Base-by-base conservation (phyloP, 345 rosid genomes). In the Salix viminalis region DNA sequence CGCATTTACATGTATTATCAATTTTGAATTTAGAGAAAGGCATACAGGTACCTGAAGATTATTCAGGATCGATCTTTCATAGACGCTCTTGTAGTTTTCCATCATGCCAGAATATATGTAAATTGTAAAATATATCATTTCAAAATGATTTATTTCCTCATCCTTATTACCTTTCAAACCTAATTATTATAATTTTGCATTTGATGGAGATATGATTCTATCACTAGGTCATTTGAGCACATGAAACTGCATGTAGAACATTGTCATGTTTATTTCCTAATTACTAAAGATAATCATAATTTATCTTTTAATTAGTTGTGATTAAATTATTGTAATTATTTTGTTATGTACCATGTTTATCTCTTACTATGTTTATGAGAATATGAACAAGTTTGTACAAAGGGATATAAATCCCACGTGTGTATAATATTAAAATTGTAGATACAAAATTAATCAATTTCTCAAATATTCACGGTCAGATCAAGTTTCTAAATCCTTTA, bases 51-150 rank as follows among this genome's bases (percentile, higher is more conserved):
- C 97, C 97, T 48, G 99, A 89, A 83, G 92, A 88, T 77, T 91
- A 95, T 79, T 42, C 83, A 0, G 81, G 87, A 85, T 5, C 7
- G 7, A 76, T 87, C 86, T 64, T 91, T 92, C 82, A 85, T 78
- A 71, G 93, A 92, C 83, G 94, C 97, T 62, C 75, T 86, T 80
- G 89, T 96, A 28, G 99, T 95, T 72, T 95, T 95, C 84, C 96
- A 84, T 83, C 90, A 95, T 78, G 97, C 97, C 37, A 83, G 86
- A 77, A 83, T 91, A 96, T 90, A 73, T 21, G 97, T 75, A 32
- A 36, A 69, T 24, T 44, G 52, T 26, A 69, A 65, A 69, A 37
- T 42, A 14, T 70, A 44, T 16, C 48, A 8, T 50, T 79, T 24
- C 26, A 5, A 56, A 56, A n/a, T 56, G 61, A 19, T 54, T 54